A percentile compares a stretch with the other conserved stretches of the same genome.
phyloP scores from a whole-genome alignment of 495 filamentous ascomycete genomes.

The Lindgomyces ingoldianus region DNA sequence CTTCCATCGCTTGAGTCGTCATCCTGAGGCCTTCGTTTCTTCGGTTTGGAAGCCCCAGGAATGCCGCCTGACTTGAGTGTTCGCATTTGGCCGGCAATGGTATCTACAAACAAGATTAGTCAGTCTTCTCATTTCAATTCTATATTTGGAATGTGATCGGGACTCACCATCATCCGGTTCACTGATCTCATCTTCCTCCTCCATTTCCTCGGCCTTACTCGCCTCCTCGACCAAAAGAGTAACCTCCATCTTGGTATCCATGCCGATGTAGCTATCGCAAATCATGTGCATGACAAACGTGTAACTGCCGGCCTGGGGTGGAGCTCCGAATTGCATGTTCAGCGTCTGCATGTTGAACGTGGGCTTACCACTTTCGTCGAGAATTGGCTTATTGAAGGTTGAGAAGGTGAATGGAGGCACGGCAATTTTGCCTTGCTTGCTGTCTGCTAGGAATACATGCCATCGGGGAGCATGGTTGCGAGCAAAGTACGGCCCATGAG shows the following conservation, averaged over 20 bases:
- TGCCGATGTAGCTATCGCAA: conserved; percentile 91
- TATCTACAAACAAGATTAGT: conserved; percentile 61
- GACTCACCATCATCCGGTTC: conserved; percentile 93
- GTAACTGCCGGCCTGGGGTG: conserved; percentile 88
- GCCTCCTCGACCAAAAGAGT: conserved; percentile 87
- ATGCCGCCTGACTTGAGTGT: conserved; percentile 72
- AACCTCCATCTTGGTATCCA: conserved; percentile 86
- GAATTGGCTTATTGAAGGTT: conserved; percentile 83
- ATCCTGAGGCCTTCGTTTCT: conserved; percentile 52
- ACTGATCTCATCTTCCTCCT: conserved; percentile 89
- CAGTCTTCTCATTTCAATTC: conserved; percentile 1
- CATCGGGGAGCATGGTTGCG: conserved; percentile 86
- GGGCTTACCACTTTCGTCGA: conserved; percentile 69
- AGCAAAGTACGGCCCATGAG: conserved; percentile 84
- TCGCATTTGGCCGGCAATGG: conserved; percentile 92
- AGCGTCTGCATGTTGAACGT: conserved; percentile 92
- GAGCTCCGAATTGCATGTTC: conserved; percentile 96
- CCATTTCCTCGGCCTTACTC: conserved; percentile 76
- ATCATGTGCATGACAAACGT: conserved; percentile 88
- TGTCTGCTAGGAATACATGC: conserved; percentile 91
- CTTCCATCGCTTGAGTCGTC: conserved; percentile 64
- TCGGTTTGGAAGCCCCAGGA: conserved; percentile 54
- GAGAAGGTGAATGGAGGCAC: conserved; percentile 92
- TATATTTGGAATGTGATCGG: background rate
- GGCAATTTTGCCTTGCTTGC: conserved; percentile 89